Percentiles rank a stretch among this genome's conserved stretches.
Evolutionary conservation across 148 eudicot species (phyloP).

Genomic region (Spergularia bocconei): DNA sequence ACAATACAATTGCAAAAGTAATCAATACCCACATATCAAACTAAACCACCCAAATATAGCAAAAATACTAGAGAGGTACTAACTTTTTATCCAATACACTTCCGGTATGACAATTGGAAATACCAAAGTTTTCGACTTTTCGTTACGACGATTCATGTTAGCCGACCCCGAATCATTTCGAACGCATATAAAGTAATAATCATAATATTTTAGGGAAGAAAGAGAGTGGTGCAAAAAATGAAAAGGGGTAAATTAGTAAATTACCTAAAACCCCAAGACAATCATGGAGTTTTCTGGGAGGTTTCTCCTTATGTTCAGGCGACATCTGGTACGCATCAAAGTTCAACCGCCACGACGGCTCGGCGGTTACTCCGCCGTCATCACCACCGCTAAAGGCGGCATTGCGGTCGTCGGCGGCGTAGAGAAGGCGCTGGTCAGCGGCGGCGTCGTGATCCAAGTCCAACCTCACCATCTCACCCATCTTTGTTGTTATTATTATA

Average conservation of each 20-base stretch:
- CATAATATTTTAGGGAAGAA: not conserved
- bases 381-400: constrained; percentile 2
- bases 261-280: constrained; percentile 70
- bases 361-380: constrained; percentile 27
- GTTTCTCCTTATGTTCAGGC: constrained; percentile 51
- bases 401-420: constrained; percentile 1
- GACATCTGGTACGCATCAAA: constrained; percentile 48
- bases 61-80: too few relatives aligned
- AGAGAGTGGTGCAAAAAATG: not conserved
- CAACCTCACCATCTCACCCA: constrained; percentile 41
- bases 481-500: not conserved
- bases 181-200: too few relatives aligned
- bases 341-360: constrained; percentile 64
- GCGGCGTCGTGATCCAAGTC: constrained; percentile 29
- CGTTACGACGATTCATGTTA: too few relatives aligned
- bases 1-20: not conserved
- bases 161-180: too few relatives aligned
- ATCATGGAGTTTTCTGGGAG: constrained; percentile 59
- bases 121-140: too few relatives aligned
- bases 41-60: not conserved
- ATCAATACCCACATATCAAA: not conserved
- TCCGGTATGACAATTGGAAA: too few relatives aligned
- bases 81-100: too few relatives aligned
- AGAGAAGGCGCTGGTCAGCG: constrained; percentile 44
- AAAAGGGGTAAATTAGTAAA: not conserved